Conservation (phyloP, 768 basidiomycete species). For the Suillus hirtellus region DNA sequence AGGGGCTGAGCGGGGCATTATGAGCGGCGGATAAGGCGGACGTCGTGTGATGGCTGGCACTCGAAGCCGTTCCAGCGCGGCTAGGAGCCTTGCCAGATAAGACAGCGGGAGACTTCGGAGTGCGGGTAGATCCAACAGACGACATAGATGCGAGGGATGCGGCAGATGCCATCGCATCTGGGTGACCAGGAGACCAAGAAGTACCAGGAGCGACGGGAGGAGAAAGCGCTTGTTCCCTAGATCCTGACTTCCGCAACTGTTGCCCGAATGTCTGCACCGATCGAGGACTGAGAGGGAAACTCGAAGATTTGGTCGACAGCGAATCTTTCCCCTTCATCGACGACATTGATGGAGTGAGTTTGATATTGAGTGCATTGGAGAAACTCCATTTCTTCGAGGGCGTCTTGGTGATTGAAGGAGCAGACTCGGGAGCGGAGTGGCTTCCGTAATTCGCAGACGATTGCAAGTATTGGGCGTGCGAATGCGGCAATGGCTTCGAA, state of each 20-base stretch:
- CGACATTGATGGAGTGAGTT: conserved; percentile 61
- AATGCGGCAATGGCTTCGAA: conserved; percentile 25
- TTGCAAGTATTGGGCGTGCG: conserved; percentile 38
- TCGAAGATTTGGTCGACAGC: conserved; percentile 46
- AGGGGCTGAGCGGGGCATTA: conserved; percentile 69
- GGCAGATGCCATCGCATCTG: conserved; percentile 77
- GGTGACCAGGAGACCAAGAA: conserved; percentile 70
- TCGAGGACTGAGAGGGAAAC: conserved; percentile 66
- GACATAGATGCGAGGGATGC: conserved; percentile 74
- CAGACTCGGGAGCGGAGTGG: conserved; percentile 43
- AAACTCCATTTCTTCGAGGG: conserved; percentile 98
- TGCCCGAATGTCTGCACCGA: conserved; percentile 62
- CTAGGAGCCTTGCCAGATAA: conserved; percentile 59
- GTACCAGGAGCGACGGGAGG: conserved; percentile 42
- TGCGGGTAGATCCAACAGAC: conserved; percentile 65
- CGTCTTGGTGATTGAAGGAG: conserved; percentile 59
- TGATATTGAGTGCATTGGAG: conserved; percentile 80
- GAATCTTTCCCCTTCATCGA: conserved; percentile 52
- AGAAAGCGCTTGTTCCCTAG: conserved; percentile 60
- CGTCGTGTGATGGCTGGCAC: conserved; percentile 67
- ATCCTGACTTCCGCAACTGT: conserved; percentile 65
- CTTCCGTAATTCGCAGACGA: conserved; percentile 39
- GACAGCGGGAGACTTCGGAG: conserved; percentile 43
- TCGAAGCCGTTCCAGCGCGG: conserved; percentile 75
- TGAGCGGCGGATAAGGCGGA: conserved; percentile 54